Percentiles rank a stretch among this genome's conserved stretches.
Conservation (phyloP, 306 rosid species). For the Vicia villosa region DNA sequence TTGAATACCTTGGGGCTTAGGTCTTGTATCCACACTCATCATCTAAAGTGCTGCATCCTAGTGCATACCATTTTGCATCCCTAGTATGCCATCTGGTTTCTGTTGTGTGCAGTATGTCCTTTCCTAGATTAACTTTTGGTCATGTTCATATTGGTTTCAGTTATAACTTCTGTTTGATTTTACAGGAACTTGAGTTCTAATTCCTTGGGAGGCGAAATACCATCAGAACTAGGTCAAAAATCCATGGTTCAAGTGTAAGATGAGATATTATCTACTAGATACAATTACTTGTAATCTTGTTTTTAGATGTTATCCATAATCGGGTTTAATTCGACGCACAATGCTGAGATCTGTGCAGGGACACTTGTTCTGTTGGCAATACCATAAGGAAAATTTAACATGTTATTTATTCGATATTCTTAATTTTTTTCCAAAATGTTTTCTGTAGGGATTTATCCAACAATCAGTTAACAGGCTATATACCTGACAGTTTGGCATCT, state of each 20-base stretch:
- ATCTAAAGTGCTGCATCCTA: no score
- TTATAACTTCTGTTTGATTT: conserved; percentile 21
- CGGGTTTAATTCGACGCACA: background rate
- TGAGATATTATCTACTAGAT: conserved; percentile 27
- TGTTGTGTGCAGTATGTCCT: background rate
- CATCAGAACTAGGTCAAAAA: conserved; percentile 75
- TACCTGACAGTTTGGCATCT: conserved; percentile 74
- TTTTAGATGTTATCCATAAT: conserved; percentile 15
- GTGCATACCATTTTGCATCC: no score
- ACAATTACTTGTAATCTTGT: conserved; percentile 1
- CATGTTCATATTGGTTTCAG: conserved; percentile 5
- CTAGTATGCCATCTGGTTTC: no score
- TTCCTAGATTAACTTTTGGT: conserved; percentile 7
- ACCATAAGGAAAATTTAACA: conserved; percentile 1
- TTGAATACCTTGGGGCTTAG: background rate
- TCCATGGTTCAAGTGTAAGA: conserved; percentile 78
- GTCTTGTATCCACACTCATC: background rate
- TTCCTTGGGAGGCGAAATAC: conserved; percentile 68
- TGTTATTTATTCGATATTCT: conserved; percentile 25
- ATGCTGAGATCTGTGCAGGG: background rate
- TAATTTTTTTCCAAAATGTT: background rate
- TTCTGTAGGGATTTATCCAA: conserved; percentile 83
- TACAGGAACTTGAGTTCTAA: conserved; percentile 90
- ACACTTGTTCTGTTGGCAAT: background rate
- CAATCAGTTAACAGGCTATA: conserved; percentile 77